A percentile compares a stretch with the other conserved stretches of the same genome.
phyloP scores from a whole-genome alignment of 306 rosid species.

The Cucurbita moschata region DNA sequence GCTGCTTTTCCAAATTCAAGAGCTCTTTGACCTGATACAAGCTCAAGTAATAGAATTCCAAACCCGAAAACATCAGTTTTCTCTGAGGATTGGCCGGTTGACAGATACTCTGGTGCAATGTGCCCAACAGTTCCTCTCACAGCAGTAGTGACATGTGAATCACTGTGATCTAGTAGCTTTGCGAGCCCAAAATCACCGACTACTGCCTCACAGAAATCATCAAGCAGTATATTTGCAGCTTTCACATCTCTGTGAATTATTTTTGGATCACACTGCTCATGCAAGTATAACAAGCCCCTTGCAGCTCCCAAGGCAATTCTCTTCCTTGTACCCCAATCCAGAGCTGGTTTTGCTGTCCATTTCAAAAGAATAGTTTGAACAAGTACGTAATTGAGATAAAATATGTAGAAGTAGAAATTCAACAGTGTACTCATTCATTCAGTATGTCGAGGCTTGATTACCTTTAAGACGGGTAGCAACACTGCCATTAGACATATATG shows the following conservation, averaged over 20 bases:
- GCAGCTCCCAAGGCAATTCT: conserved; percentile 62
- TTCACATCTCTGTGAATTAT: conserved; percentile 65
- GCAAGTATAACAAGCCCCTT: conserved; percentile 48
- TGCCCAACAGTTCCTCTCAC: conserved; percentile 71
- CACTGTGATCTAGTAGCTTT: conserved; percentile 46
- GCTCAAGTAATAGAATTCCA: conserved; percentile 54
- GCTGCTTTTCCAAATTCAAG: conserved; percentile 55
- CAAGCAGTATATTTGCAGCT: conserved; percentile 62
- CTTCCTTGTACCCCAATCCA: conserved; percentile 58
- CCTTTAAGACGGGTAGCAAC: conserved; percentile 60
- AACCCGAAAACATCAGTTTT: conserved; percentile 65
- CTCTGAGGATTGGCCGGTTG: conserved; percentile 67
- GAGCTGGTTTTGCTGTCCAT: conserved; percentile 35
- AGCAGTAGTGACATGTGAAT: conserved; percentile 63
- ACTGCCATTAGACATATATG: conserved; percentile 63
- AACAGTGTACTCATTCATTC: not conserved
- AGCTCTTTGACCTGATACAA: conserved; percentile 55
- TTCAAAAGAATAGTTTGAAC: not conserved
- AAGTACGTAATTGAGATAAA: not conserved
- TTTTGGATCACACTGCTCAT: conserved; percentile 72
- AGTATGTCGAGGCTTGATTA: conserved; percentile 4
- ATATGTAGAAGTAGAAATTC: not conserved
- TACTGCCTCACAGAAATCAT: conserved; percentile 50
- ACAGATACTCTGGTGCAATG: conserved; percentile 63
- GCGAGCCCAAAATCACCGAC: conserved; percentile 70